Evolutionary conservation across 2,329 filamentous ascomycete genomes (phyloP).

Genomic region (Fusarium sp.): DNA sequence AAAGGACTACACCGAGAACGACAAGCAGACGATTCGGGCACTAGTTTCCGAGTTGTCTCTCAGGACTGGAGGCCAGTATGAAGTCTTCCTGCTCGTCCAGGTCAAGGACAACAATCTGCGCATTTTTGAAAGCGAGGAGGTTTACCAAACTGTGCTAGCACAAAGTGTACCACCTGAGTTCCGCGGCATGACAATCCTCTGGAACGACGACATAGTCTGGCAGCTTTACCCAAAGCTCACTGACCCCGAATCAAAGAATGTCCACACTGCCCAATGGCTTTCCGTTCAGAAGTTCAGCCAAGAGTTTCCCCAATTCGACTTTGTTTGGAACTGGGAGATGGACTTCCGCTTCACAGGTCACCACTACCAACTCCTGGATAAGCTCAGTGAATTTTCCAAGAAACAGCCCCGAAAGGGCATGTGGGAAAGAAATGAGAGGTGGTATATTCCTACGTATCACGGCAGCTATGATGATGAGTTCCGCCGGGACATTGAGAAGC

Average conservation of each 20-base stretch:
- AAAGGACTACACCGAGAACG: slow-evolving; percentile 81
- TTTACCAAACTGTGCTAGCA: slow-evolving; percentile 70
- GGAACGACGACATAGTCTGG: slow-evolving; percentile 80
- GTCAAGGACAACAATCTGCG: slow-evolving; percentile 72
- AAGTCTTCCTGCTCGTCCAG: slow-evolving; percentile 83
- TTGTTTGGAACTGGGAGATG: slow-evolving; percentile 90
- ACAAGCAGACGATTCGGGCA: slow-evolving; percentile 81
- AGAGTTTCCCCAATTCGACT: slow-evolving; percentile 83
- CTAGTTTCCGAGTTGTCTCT: slow-evolving; percentile 82
- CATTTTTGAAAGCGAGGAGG: slow-evolving; percentile 69
- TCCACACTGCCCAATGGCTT: slow-evolving; percentile 75
- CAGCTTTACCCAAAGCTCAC: slow-evolving; percentile 82
- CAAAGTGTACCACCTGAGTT: slow-evolving; percentile 77
- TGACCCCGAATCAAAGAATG: slow-evolving; percentile 65
- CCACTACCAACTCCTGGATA: slow-evolving; percentile 82
- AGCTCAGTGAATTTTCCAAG: slow-evolving; percentile 71
- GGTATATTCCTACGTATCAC: slow-evolving; percentile 77
- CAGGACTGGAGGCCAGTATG: slow-evolving; percentile 82
- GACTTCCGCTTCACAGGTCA: slow-evolving; percentile 84
- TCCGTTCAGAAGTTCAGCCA: slow-evolving; percentile 81
- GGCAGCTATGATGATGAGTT: slow-evolving; percentile 76
- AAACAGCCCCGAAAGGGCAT: slow-evolving; percentile 77
- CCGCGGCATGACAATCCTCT: slow-evolving; percentile 76
- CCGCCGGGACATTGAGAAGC: slow-evolving; percentile 70
- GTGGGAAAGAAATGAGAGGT: slow-evolving; percentile 80